Base-by-base conservation (phyloP, 768 basidiomycete genomes). In the Tricholoma saponaceum region DNA sequence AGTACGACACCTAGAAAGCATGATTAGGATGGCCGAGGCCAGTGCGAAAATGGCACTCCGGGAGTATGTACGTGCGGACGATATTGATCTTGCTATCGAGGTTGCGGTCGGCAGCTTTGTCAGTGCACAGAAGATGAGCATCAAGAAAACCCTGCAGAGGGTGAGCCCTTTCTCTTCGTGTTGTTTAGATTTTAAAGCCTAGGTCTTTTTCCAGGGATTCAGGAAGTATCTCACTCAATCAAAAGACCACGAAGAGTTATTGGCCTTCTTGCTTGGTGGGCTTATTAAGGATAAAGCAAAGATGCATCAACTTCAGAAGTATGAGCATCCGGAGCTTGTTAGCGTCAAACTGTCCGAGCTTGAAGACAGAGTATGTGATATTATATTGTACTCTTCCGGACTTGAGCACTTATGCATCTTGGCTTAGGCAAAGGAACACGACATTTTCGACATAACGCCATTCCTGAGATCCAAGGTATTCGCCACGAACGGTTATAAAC, bases 11-110 rank as follows among this genome's bases (percentile, higher is more conserved):
- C 74, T 99, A 58, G 97, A 99, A 75, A 96, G 94, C 69, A 97
- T 97, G 92, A 98, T 99, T 73, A 89, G 97, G 39, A 98, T 98
- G 96, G 84, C 93, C 2, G 97, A 99, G 73, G 96, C 97, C 13
- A 94, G 91, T 67, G 97, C 97, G 22, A 97, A 96, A 79, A 98
- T 99, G 97, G 87, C 95, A 51, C 76, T 99, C 60, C 82, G 97
- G 54, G 96, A 98, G 73, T 98, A 93, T 67, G 97, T 98, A 30
- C 84, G 97, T 47, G 79, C 88, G 37, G 97, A 98, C 70, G 97
- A 99, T 69, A 94, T 99, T 64, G 95, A 99, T 70, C 76, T 98
- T 52, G 96, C 97, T 1, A 98, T 99, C 60, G 93, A 93, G 65
- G 95, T 98, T 49, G 91, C 93, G 3, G 86, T 99, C 26, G 88